Evolutionary conservation across 441 rosid genomes (phyloP).

Genomic region (Corymbia citriodora): DNA sequence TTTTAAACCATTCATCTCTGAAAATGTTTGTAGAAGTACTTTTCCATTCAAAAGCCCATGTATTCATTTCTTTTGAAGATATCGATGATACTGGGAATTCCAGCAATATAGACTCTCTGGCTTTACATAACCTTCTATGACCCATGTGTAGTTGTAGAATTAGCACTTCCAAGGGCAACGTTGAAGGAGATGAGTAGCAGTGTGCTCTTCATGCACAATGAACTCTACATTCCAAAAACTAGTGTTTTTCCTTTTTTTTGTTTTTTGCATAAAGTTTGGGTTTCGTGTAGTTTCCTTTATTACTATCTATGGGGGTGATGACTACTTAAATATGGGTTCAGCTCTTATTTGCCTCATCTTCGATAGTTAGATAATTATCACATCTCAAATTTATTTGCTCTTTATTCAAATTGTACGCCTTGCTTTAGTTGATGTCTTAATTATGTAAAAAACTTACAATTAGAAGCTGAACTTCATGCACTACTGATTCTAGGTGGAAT

Average conservation of each 20-base stretch:
- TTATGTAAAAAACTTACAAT: too few relatives aligned
- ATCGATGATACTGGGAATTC: neutral
- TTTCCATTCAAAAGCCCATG: neutral
- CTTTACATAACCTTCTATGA: neutral
- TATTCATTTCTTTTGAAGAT: neutral
- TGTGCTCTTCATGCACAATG: neutral
- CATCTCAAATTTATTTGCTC: too few relatives aligned
- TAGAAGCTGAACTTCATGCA: too few relatives aligned
- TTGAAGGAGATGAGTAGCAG: neutral
- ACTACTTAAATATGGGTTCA: too few relatives aligned
- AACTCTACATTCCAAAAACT: neutral
- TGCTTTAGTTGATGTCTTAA: too few relatives aligned
- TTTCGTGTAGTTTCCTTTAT: too few relatives aligned
- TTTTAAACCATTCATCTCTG: neutral
- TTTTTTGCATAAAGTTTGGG: too few relatives aligned
- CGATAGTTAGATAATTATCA: too few relatives aligned
- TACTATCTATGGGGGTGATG: too few relatives aligned
- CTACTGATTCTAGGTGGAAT: too few relatives aligned
- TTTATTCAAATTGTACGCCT: too few relatives aligned
- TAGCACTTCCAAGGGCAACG: neutral
- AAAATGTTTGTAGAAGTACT: neutral
- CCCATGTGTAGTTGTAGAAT: neutral
- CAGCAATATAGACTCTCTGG: neutral
- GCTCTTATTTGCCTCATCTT: too few relatives aligned
- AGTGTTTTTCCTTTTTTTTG: neutral